Conservation (phyloP, 257 asterid genomes). For the Ocimum tenuiflorum region DNA sequence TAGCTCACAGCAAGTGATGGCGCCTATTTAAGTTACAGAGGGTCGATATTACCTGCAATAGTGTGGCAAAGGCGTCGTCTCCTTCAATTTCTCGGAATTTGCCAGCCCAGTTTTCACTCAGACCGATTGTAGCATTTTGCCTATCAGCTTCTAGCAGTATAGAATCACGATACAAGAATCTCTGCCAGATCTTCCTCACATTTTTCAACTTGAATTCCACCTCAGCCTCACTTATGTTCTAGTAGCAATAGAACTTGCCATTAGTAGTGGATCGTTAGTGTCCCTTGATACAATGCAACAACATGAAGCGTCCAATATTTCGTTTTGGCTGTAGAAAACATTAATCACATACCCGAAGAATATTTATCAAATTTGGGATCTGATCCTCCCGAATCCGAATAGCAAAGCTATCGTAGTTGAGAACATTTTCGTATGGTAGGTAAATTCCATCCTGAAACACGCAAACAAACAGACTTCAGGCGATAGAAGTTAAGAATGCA, state of each 20-base stretch:
- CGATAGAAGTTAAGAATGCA: not conserved
- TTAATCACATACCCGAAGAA: conserved; percentile 61
- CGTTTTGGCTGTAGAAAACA: conserved; percentile 4
- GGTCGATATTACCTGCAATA: conserved; percentile 57
- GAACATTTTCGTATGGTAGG: conserved; percentile 84
- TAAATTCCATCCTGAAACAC: conserved; percentile 73
- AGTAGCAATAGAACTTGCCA: conserved; percentile 18
- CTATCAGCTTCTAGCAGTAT: conserved; percentile 86
- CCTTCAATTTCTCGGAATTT: conserved; percentile 47
- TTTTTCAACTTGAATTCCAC: conserved; percentile 62
- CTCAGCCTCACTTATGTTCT: conserved; percentile 79
- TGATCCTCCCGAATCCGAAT: conserved; percentile 85
- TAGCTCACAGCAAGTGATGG: not conserved
- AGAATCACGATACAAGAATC: conserved; percentile 81
- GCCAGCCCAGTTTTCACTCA: conserved; percentile 59
- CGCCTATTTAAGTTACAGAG: not conserved
- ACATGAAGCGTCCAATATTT: not conserved
- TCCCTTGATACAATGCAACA: not conserved
- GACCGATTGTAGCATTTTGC: conserved; percentile 52
- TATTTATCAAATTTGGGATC: conserved; percentile 61
- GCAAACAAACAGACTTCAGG: not conserved
- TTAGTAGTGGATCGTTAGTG: not conserved
- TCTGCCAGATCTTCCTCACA: conserved; percentile 81
- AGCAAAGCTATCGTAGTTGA: conserved; percentile 79
- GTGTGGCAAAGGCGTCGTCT: conserved; percentile 73